A percentile compares a stretch with the other conserved stretches of the same genome.
Conservation (phyloP, 2,329 filamentous ascomycete genomes). For the Talaromyces sp. region DNA sequence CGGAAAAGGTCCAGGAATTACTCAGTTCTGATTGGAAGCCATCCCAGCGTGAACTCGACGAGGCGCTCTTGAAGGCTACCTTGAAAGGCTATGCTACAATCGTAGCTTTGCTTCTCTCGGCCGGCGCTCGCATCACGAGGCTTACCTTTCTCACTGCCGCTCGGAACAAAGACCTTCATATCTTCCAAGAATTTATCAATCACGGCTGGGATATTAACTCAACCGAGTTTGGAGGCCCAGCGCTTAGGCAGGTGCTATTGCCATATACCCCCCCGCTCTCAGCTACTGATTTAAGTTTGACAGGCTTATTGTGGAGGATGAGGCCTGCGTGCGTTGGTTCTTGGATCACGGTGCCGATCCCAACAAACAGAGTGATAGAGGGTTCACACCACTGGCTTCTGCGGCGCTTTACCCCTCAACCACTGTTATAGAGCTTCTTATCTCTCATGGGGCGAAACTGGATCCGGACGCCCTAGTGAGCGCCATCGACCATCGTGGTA, state of each 20-base stretch:
- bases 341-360: neutral
- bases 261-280: neutral
- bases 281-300: neutral
- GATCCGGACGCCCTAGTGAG: neutral
- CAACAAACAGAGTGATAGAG: neutral
- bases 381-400: neutral
- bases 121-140: neutral
- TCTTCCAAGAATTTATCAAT: neutral
- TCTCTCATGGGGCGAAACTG: neutral
- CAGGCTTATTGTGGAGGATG: neutral
- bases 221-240: neutral
- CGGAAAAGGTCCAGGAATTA: neutral
- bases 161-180: neutral
- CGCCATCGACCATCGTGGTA: neutral
- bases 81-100: neutral
- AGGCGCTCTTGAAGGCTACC: neutral
- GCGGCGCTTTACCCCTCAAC: neutral
- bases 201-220: neutral
- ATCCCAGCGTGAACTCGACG: neutral
- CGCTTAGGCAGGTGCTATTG: neutral
- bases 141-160: neutral
- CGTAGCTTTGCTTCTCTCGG: neutral
- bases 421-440: neutral
- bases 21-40: neutral
- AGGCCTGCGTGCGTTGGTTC: neutral